Evolutionary conservation across 2,329 filamentous ascomycete species (phyloP), one percentile per base, ranked within the genome.

Genomic region (Ascochyta rabiei): DNA sequence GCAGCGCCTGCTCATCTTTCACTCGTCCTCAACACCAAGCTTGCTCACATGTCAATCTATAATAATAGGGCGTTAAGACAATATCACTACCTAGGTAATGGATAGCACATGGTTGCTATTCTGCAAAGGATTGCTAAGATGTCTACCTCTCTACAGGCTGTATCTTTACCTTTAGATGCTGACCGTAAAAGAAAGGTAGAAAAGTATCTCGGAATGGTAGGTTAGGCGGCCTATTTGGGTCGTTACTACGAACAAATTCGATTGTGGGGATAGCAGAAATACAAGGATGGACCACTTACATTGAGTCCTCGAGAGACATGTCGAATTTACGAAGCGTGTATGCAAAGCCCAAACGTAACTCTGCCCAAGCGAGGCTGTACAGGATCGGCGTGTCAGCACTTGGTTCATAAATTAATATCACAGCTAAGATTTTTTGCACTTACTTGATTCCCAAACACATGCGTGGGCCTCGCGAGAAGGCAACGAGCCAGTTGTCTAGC

Each of bases 391-490:
- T 8, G 9, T 33, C 18, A 53, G 44, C 28, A 19, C 13, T 39
- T 6, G 3, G 3, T 5, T 2, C 10, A 7, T 4, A 2, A 26
- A 1, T 4, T 2, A 2, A 9, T 28, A 8, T 12, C 26, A 28
- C 8, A 8, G 3, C 26, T 3, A 28, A 28, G 15, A 38, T 16
- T 34, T 3, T 18, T 33, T 4, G 13, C 6, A 62, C 67, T 52
- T 34, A 70, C 66, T 69, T 71, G 44, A 65, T 72, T 26, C 66
- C 69, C 26, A 61, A 61, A 60, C 61, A 75, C 63, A 67, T 73
- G 60, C 75, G 63, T 13, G 71, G 62, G 3, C 74, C 74, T 9
- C 69, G 70, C 2, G 70, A 71, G 53, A 76, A 77, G 6, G 70
- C 63, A 4, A 72, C 64, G 12, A 72, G 66, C 56, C 64, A 70